Percentiles rank a stretch among this genome's conserved stretches.
phyloP scores from a whole-genome alignment of 371 early-diverging fungal genomes.

The Circinella minor region DNA sequence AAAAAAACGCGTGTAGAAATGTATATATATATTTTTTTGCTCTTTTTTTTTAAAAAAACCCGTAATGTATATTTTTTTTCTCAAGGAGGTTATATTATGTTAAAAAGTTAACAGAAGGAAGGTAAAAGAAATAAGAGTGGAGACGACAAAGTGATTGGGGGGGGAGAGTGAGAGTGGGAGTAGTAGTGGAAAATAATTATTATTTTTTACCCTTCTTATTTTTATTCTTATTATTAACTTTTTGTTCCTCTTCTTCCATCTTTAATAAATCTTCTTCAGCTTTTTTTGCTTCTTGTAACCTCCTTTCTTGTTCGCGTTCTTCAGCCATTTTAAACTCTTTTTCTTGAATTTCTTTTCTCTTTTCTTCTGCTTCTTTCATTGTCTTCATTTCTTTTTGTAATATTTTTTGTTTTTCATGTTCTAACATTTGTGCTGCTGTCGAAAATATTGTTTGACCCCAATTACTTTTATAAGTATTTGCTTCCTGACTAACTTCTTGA shows the following conservation, averaged over 20 bases:
- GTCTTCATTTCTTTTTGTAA: conserved; percentile 52
- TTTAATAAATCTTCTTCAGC: conserved; percentile 28
- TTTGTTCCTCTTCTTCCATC: conserved; percentile 24
- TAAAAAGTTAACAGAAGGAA: too few relatives aligned
- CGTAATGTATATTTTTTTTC: too few relatives aligned
- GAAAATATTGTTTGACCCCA: conserved; percentile 90
- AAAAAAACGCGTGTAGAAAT: too few relatives aligned
- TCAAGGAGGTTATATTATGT: too few relatives aligned
- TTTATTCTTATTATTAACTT: conserved; percentile 13
- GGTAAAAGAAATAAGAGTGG: too few relatives aligned
- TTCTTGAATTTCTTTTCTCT: conserved; percentile 18
- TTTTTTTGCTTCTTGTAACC: conserved; percentile 30
- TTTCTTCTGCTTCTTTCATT: conserved; percentile 52
- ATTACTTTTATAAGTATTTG: conserved; percentile 79
- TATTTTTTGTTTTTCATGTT: conserved; percentile 59
- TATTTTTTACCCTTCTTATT: conserved; percentile 14
- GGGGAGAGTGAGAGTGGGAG: background rate
- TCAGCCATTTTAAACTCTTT: conserved; percentile 6
- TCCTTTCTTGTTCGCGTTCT: conserved; percentile 16
- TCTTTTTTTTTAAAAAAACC: too few relatives aligned
- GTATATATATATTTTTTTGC: too few relatives aligned
- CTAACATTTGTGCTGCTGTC: conserved; percentile 81
- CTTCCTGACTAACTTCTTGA: conserved; percentile 82
- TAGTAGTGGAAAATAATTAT: background rate
- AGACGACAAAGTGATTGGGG: background rate